These are phyloP conservation scores for Globomyces pollinis-pini DNA, from an alignment of 192 early-diverging fungal genomes.

Conservation along the genomic window DNA sequence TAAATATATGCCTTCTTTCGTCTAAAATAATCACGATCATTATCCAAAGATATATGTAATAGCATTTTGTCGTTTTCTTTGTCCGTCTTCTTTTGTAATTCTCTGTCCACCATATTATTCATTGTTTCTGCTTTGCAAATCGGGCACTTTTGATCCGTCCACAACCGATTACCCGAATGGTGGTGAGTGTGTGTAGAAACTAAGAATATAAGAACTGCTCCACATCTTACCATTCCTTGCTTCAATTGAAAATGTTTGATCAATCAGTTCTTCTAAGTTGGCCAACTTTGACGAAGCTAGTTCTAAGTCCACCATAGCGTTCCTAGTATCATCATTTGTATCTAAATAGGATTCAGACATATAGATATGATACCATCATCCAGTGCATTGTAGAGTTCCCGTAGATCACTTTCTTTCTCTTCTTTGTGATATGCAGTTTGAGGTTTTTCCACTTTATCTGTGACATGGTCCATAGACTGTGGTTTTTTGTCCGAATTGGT, in stretches of 20 bases:
- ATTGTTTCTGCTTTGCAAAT: conserved; percentile 27
- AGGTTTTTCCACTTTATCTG: background rate
- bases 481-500: background rate
- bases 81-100: conserved; percentile 17
- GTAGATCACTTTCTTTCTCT: background rate
- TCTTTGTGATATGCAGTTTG: too few relatives aligned
- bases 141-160: conserved; percentile 37
- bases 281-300: background rate
- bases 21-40: conserved; percentile 29
- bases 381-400: background rate
- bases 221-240: background rate
- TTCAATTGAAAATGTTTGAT: conserved; percentile 1
- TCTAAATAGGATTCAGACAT: background rate
- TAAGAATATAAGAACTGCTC: background rate
- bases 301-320: background rate
- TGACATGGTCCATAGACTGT: background rate
- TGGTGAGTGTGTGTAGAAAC: conserved; percentile 29
- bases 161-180: conserved; percentile 36
- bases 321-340: background rate
- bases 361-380: background rate
- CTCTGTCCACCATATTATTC: conserved; percentile 13
- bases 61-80: conserved; percentile 38
- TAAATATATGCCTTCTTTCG: conserved; percentile 21
- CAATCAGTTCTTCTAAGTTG: conserved; percentile 2
- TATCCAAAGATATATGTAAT: conserved; percentile 32